A percentile compares a stretch with the other conserved stretches of the same genome.
phyloP scores from a whole-genome alignment of 2,329 filamentous ascomycete species.

The Xylaria sp. region DNA sequence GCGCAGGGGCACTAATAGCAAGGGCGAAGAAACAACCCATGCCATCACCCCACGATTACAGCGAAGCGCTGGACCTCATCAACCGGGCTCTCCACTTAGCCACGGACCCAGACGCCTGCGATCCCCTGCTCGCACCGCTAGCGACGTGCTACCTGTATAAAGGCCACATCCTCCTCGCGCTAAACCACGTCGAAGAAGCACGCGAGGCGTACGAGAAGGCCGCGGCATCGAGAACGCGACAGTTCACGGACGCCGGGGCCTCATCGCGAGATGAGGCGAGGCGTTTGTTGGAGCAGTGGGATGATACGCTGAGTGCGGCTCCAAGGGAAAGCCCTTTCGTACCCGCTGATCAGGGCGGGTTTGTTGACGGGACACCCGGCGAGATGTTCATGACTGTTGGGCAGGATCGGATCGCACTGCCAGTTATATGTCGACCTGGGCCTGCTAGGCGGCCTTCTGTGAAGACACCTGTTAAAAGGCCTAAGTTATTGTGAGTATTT shows the following conservation, averaged over 20 bases:
- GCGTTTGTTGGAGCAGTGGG: background rate
- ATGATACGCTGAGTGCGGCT: background rate
- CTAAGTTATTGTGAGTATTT: too few relatives aligned
- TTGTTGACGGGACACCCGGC: background rate
- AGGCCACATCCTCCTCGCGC: conserved; percentile 36
- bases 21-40: background rate
- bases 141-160: conserved; percentile 40
- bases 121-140: conserved; percentile 38
- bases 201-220: conserved; percentile 35
- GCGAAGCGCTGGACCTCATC: conserved; percentile 27
- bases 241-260: conserved; percentile 23
- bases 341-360: background rate
- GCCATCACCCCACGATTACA: conserved; percentile 16
- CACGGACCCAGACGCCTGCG: conserved; percentile 39
- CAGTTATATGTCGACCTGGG: background rate
- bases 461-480: background rate
- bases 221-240: background rate
- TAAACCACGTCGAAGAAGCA: conserved; percentile 33
- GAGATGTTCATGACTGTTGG: background rate
- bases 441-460: background rate
- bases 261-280: conserved; percentile 4
- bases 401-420: background rate
- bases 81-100: conserved; percentile 37
- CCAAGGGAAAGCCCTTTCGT: background rate
- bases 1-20: conserved; percentile 23